Evolutionary conservation across 2,329 filamentous ascomycete species (phyloP).

Genomic region (Lecanosticta acicola): DNA sequence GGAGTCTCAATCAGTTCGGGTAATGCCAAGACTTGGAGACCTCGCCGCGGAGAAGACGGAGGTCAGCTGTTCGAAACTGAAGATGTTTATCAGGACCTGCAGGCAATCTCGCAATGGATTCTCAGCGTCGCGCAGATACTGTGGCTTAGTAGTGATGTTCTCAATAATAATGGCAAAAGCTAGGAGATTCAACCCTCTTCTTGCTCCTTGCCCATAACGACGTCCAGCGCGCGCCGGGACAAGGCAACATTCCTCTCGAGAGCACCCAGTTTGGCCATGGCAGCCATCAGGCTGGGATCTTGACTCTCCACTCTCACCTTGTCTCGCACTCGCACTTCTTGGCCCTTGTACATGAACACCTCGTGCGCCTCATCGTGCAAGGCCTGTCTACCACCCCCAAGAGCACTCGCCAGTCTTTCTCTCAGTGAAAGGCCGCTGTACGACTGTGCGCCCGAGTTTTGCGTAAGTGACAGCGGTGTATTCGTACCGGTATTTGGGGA

Average conservation of each 20-base stretch:
- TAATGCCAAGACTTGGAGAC: background rate
- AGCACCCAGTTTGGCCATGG: constrained; percentile 76
- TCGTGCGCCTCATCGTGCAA: constrained; percentile 63
- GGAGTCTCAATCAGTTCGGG: background rate
- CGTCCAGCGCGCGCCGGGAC: constrained; percentile 64
- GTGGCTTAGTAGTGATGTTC: too few relatives aligned
- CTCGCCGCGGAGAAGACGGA: background rate
- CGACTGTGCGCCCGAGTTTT: constrained; percentile 28
- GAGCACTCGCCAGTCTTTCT: constrained; percentile 47
- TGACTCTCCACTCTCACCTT: constrained; percentile 85
- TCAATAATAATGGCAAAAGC: background rate
- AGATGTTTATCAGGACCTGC: too few relatives aligned
- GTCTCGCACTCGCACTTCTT: constrained; percentile 78
- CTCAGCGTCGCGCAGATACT: too few relatives aligned
- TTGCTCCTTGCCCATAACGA: constrained; percentile 66
- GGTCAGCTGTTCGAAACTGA: too few relatives aligned
- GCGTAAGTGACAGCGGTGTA: constrained; percentile 25
- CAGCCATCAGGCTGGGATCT: constrained; percentile 77
- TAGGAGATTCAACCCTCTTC: constrained; percentile 20
- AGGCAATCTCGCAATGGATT: too few relatives aligned
- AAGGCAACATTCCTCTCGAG: constrained; percentile 67
- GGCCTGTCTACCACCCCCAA: constrained; percentile 38
- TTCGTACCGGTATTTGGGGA: constrained; percentile 30
- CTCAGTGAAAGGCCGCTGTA: constrained; percentile 54
- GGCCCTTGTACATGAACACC: constrained; percentile 62